These are phyloP conservation scores for Pseudogymnoascus destructans DNA, from an alignment of 2,329 filamentous ascomycete genomes.

Conservation along the genomic window DNA sequence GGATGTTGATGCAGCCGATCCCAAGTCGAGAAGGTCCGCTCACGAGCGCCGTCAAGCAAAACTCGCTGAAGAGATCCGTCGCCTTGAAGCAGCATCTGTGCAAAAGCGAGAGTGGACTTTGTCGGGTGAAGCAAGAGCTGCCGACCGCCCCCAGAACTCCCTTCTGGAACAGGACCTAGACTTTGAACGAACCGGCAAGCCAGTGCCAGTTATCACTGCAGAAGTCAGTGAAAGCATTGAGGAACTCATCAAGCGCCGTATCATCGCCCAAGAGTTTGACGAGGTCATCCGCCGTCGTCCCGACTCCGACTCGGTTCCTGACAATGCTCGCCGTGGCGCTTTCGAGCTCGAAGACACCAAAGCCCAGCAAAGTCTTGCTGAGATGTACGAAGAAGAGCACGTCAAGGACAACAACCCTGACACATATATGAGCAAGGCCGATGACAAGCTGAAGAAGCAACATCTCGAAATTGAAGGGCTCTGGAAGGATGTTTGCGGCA, in stretches of 20 bases:
- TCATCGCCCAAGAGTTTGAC: slow-evolving; percentile 81
- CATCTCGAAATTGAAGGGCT: slow-evolving; percentile 70
- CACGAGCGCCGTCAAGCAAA: slow-evolving; percentile 81
- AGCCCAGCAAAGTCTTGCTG: slow-evolving; percentile 73
- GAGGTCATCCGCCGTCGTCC: slow-evolving; percentile 75
- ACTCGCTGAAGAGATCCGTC: slow-evolving; percentile 78
- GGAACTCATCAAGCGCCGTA: slow-evolving; percentile 84
- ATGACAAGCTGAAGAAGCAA: slow-evolving; percentile 70
- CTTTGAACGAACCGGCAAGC: slow-evolving; percentile 90
- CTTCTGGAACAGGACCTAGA: slow-evolving; percentile 89
- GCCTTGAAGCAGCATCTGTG: slow-evolving; percentile 77
- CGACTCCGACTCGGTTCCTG: slow-evolving; percentile 51
- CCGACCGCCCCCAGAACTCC: slow-evolving; percentile 77
- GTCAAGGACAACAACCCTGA: slow-evolving; percentile 63
- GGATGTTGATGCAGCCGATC: slow-evolving; percentile 54
- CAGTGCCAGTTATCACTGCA: slow-evolving; percentile 83
- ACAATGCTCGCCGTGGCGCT: slow-evolving; percentile 47
- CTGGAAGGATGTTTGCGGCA: slow-evolving; percentile 69
- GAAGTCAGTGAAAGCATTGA: slow-evolving; percentile 88
- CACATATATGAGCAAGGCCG: slow-evolving; percentile 65
- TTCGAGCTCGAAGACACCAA: slow-evolving; percentile 77
- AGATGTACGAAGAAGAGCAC: slow-evolving; percentile 90
- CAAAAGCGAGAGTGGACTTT: slow-evolving; percentile 86
- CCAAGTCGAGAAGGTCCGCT: slow-evolving; percentile 62
- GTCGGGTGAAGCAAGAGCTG: slow-evolving; percentile 72